These are phyloP conservation scores for Globisporangium okanoganense DNA, from an alignment of 352 stramenopile species.

Conservation along the genomic window DNA sequence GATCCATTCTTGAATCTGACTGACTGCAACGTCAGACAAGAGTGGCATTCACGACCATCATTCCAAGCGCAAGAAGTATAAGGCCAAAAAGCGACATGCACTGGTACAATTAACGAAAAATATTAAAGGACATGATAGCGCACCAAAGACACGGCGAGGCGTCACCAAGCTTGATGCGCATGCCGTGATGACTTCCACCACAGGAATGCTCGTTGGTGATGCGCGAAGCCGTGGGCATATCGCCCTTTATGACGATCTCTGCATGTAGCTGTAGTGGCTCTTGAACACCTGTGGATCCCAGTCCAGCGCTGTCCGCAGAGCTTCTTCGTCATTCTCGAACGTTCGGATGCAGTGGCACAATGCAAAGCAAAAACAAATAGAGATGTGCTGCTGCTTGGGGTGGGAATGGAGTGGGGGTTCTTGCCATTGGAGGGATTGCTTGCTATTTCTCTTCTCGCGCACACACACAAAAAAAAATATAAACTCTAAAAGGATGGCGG, in stretches of 20 bases:
- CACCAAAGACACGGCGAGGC: background rate
- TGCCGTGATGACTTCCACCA: background rate
- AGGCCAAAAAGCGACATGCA: too few species aligned
- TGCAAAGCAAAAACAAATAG: background rate
- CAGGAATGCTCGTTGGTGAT: background rate
- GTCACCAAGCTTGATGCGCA: background rate
- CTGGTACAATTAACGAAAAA: background rate
- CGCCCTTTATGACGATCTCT: too few species aligned
- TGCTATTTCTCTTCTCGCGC: background rate
- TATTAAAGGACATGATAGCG: background rate
- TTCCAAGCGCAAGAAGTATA: background rate
- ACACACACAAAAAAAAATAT: conserved; percentile 17
- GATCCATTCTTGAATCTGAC: conserved; percentile 5
- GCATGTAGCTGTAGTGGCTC: too few species aligned
- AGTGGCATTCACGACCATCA: background rate
- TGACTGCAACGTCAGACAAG: background rate
- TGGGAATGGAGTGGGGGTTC: background rate
- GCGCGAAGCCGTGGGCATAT: too few species aligned
- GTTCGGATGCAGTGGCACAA: background rate
- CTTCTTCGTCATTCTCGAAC: conserved; percentile 1
- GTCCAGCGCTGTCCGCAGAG: background rate
- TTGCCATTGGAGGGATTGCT: conserved; percentile 13
- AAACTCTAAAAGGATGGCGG: conserved; percentile 73
- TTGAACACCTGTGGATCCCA: background rate
- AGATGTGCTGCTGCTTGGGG: background rate